Evolutionary conservation across 441 rosid genomes (phyloP).

Genomic region (Gossypium laxum): DNA sequence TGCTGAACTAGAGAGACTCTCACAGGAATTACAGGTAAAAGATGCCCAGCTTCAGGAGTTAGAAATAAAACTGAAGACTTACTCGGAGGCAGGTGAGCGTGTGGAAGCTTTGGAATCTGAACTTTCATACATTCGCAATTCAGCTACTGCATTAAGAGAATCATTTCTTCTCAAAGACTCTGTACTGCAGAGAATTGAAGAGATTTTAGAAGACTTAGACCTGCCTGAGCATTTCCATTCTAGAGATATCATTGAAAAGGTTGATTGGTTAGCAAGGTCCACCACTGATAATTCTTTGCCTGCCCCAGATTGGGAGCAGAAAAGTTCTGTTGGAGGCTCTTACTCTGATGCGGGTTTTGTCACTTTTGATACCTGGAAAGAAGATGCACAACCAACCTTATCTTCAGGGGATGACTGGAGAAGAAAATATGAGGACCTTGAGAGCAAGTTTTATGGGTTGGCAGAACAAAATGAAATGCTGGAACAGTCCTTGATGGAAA

Average conservation of each 20-base stretch:
- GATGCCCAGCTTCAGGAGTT: conserved; percentile 61
- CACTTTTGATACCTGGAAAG: conserved; percentile 72
- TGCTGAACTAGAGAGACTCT: conserved; percentile 67
- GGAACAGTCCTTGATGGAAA: conserved; percentile 90
- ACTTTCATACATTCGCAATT: conserved; percentile 95
- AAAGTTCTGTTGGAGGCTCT: conserved; percentile 61
- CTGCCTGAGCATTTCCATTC: conserved; percentile 89
- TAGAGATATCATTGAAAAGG: conserved; percentile 81
- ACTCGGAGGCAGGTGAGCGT: conserved; percentile 87
- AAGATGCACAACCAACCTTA: conserved; percentile 52
- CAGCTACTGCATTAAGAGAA: conserved; percentile 93
- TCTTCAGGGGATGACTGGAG: conserved; percentile 64
- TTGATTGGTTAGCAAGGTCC: conserved; percentile 91
- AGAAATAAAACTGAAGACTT: conserved; percentile 65
- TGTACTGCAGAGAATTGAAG: conserved; percentile 89
- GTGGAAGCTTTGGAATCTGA: conserved; percentile 96
- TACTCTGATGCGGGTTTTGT: conserved; percentile 58
- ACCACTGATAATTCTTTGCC: conserved; percentile 50
- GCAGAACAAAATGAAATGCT: conserved; percentile 99
- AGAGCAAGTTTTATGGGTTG: conserved; percentile 82
- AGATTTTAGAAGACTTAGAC: conserved; percentile 88
- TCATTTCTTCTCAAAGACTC: conserved; percentile 98
- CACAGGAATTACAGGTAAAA: conserved; percentile 69
- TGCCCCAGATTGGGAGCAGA: conserved; percentile 70
- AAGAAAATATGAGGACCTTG: conserved; percentile 85